Conservation (phyloP, 225 moss, liverwort and hornwort genomes). For the Pleurozium schreberi region DNA sequence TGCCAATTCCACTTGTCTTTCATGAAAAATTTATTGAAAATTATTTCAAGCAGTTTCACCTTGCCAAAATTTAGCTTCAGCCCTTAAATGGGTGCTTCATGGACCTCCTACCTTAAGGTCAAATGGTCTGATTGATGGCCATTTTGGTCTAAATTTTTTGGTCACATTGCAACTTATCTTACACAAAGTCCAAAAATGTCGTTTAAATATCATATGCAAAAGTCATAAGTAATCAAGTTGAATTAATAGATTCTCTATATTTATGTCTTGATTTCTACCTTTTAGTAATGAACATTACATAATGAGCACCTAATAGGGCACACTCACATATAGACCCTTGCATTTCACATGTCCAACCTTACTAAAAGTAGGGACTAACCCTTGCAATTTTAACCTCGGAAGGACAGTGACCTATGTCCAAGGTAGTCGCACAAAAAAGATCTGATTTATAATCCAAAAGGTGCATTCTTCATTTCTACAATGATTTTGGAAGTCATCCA, state of each 20-base stretch:
- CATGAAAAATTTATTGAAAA: too few species aligned
- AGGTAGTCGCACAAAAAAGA: not conserved
- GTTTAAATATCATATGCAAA: too few species aligned
- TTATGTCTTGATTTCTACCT: not conserved
- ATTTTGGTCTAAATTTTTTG: too few species aligned
- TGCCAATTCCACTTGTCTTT: too few species aligned
- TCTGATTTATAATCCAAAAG: not conserved
- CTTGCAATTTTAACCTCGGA: fast-evolving
- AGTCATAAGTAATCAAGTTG: too few species aligned
- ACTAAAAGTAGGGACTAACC: fast-evolving
- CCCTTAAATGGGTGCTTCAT: too few species aligned
- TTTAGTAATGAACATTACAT: not conserved
- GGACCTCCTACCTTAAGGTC: too few species aligned
- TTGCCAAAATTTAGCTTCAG: too few species aligned
- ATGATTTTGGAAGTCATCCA: too few species aligned
- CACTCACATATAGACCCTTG: not conserved
- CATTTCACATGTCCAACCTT: not conserved
- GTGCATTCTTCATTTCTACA: too few species aligned
- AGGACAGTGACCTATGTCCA: fast-evolving
- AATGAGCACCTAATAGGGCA: not conserved
- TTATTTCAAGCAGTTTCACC: too few species aligned
- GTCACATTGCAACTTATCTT: not conserved
- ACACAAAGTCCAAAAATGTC: not conserved
- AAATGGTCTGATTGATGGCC: too few species aligned
- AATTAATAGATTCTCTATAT: not conserved